Base-by-base conservation (phyloP, 228 moss, liverwort and hornwort species). In the Sphagnum magellanicum region DNA sequence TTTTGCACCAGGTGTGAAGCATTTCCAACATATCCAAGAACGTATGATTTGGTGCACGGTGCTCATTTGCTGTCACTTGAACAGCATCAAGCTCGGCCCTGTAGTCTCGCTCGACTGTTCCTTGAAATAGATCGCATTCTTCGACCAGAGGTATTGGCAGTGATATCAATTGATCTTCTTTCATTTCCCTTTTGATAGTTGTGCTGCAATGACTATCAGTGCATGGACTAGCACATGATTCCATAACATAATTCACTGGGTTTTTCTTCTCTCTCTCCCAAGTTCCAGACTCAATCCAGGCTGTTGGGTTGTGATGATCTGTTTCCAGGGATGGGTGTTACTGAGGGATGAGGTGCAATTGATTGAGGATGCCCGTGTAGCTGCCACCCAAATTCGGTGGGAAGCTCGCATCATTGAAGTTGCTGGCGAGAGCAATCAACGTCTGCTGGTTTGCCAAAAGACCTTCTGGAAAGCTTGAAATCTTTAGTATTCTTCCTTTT, bases 51-150 rank as follows among this genome's bases (percentile, higher is more conserved):
- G 8, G 53, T 84, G n/a, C 81, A 84, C 66, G 81, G 73, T n/a
- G 72, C 61, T 46, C 71, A 76, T 68, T 75, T 84, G 61, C 73
- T 84, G 9, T 81, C 84, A 50, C 80, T 75, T 75, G 75, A 77
- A 65, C 57, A 73, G 7, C 75, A 59, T 61, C 77, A 75, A 12
- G 64, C 49, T 55, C 49, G 65, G 66, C 58, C 79, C 6, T 83
- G 82, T 60, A 78, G 82, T 6, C 65, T 84, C 50, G 71, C 78
- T 46, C 71, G 66, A 47, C 55, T 84, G n/a, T 80, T 84, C 17
- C 52, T 80, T 53, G 84, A 84, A 74, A 84, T 84, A 78, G 84
- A 84, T 47, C 72, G 84, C 17, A 75, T 84, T 4, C 84, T 84
- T 66, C 80, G 84, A 53, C 84, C 84, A 55, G 75, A 81, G 80